Conservation (phyloP, 2,329 filamentous ascomycete genomes). For the Fusarium incarnatum region DNA sequence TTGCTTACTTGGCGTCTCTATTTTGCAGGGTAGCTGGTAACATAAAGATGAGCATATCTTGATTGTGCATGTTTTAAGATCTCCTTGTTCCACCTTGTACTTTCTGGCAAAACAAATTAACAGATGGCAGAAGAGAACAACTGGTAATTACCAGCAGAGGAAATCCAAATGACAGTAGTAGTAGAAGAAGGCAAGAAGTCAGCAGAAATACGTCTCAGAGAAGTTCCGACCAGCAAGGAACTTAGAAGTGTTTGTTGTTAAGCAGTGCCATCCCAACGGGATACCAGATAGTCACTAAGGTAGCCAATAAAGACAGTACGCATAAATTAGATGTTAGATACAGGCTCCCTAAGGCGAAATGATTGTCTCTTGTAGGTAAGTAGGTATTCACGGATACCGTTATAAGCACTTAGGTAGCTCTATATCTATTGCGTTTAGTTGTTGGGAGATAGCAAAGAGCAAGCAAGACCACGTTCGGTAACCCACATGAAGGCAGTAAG, state of each 20-base stretch:
- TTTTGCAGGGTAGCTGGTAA: background rate
- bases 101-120: background rate
- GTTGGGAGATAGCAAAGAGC: too few relatives aligned
- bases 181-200: background rate
- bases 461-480: too few relatives aligned
- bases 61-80: background rate
- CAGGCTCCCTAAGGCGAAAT: too few relatives aligned
- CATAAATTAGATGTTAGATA: too few relatives aligned
- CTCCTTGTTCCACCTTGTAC: background rate
- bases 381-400: too few relatives aligned
- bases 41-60: background rate
- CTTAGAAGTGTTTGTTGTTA: background rate
- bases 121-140: background rate
- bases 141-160: background rate
- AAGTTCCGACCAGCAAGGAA: background rate
- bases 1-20: constrained; percentile 2
- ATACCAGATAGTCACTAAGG: background rate
- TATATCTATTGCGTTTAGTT: too few relatives aligned
- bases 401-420: too few relatives aligned
- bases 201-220: background rate
- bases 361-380: too few relatives aligned
- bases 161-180: background rate
- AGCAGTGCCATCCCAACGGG: background rate
- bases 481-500: background rate
- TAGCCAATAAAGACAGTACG: too few relatives aligned